These are phyloP conservation scores for Arachnomyces sp. DNA, from an alignment of 2,329 filamentous ascomycete species.

Conservation along the genomic window DNA sequence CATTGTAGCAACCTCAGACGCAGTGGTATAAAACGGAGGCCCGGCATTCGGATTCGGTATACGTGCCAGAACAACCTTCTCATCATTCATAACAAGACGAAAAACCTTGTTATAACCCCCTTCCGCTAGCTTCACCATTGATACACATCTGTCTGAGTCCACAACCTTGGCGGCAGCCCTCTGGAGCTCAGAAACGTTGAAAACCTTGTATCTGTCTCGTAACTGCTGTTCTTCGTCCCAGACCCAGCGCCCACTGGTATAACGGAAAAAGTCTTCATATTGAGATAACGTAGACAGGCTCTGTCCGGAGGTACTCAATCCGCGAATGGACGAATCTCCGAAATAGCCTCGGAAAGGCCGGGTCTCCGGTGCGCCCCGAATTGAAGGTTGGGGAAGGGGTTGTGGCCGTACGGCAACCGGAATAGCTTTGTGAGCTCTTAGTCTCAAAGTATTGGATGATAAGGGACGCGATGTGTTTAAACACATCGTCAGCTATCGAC, in stretches of 20 bases:
- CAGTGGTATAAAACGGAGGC: slow-evolving; percentile 7
- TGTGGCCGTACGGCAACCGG: no score
- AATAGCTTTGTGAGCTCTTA: no score
- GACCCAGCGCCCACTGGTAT: slow-evolving; percentile 28
- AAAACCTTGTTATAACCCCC: slow-evolving; percentile 32
- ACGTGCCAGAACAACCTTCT: slow-evolving; percentile 16
- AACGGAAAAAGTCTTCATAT: slow-evolving; percentile 21
- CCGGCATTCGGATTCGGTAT: slow-evolving; percentile 10
- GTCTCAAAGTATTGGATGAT: no score
- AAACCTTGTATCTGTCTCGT: slow-evolving; percentile 23
- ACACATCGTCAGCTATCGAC: no score
- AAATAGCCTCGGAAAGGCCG: no score
- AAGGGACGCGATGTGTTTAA: no score
- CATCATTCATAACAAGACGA: slow-evolving; percentile 18
- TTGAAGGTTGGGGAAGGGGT: no score
- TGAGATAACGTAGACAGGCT: no score
- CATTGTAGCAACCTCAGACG: slow-evolving; percentile 13
- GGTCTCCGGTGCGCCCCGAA: no score
- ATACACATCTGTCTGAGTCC: slow-evolving; percentile 1
- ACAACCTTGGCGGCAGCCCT: slow-evolving; percentile 17
- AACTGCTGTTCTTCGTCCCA: slow-evolving; percentile 29
- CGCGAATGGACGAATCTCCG: no score
- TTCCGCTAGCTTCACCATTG: slow-evolving; percentile 31
- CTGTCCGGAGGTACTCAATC: no score
- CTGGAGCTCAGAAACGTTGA: slow-evolving; percentile 29